Percentiles rank a stretch among this genome's conserved stretches.
Evolutionary conservation across 805 yeast genomes (phyloP).

Genomic region (Spathaspora arborariae): DNA sequence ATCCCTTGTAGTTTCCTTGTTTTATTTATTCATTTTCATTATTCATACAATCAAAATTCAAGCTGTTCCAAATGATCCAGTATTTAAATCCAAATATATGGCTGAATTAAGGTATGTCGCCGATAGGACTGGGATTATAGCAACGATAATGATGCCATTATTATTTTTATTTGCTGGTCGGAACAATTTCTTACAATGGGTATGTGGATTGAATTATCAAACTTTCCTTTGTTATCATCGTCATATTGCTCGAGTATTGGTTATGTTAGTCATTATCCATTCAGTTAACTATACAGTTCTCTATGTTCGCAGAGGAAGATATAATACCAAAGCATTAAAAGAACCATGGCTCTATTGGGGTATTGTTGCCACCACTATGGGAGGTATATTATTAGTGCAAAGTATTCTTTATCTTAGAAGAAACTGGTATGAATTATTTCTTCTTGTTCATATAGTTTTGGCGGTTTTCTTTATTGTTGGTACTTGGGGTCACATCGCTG

Average conservation of each 20-base stretch:
- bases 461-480: constrained; percentile 45
- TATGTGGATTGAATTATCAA: constrained; percentile 54
- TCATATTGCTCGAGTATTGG: constrained; percentile 38
- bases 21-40: constrained; percentile 15
- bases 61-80: constrained; percentile 19
- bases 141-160: constrained; percentile 46
- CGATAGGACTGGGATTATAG: constrained; percentile 52
- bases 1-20: constrained; percentile 22
- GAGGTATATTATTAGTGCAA: constrained; percentile 25
- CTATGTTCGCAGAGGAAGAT: constrained; percentile 8
- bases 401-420: constrained; percentile 44
- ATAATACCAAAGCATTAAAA: constrained; percentile 11
- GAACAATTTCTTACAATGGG: constrained; percentile 56
- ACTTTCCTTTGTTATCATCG: constrained; percentile 42
- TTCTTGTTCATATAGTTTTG: constrained; percentile 26
- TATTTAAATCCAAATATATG: constrained; percentile 12
- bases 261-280: constrained; percentile 27
- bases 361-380: constrained; percentile 32
- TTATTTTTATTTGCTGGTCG: constrained; percentile 58
- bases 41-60: constrained; percentile 9
- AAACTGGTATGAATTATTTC: constrained; percentile 48
- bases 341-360: constrained; percentile 32
- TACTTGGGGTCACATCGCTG: constrained; percentile 50
- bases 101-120: constrained; percentile 34
- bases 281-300: constrained; percentile 21